Base-by-base conservation (phyloP, 2,329 filamentous ascomycete species). In the Scedosporium dehoogii region DNA sequence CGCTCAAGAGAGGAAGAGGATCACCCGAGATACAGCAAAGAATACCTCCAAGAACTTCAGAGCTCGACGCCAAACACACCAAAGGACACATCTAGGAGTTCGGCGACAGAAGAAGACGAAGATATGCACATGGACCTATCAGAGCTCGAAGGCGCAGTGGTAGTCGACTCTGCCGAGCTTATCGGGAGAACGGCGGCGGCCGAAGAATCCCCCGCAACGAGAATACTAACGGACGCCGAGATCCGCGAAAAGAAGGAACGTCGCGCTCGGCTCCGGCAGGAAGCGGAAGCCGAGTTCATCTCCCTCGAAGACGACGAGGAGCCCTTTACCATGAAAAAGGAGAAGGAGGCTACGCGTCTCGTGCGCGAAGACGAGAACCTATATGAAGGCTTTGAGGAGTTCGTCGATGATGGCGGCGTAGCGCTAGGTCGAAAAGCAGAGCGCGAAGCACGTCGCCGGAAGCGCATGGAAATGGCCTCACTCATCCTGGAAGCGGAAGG, bases 171-270 rank as follows among this genome's bases (percentile, higher is more conserved):
- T 66, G 73, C 46, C 66, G 71, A 69, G 68, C 68, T 41, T 64
- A 16, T 33, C 12, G 18, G 23, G 16, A 12, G 14, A 18, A 18
- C 46, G 14, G n/a, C 21, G 7, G 58, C 66, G 55, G 67, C 60
- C 73, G 76, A 38, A 69, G 69, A 67, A 4, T 23, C 51, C 3
- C 6, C 46, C 29, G 68, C 65, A 23, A 79, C 79, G 2, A 66
- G 78, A 5, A 92, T 97, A 66, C 86, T 93, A 3, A 92, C 88
- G 1, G 89, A 92, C 65, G 85, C 89, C 2, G 90, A 97, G 70
- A 96, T 97, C 59, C 84, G 83, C 29, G 92, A 96, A 74, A 96
- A 92, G 78, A 97, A 97, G 74, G 90, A 91, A 64, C 85, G 94
- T 1, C 85, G 93, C 16, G 88, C 89, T n/a, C 86, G 93, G 1